phyloP scores from a whole-genome alignment of 1,284 basidiomycete genomes.

The Tranzscheliella williamsii region DNA sequence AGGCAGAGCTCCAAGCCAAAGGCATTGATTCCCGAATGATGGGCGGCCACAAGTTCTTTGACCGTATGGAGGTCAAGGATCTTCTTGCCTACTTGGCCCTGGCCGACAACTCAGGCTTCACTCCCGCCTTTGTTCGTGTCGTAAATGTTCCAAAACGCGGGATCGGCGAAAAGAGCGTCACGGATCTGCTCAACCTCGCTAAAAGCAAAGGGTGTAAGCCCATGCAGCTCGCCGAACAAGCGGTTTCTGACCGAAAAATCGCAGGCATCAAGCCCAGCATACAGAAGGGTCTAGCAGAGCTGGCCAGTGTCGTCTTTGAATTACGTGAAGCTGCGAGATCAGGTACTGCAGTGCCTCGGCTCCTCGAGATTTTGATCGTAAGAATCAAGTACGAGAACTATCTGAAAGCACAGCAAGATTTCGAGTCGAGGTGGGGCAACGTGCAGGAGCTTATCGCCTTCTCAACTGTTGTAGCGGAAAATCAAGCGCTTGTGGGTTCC shows the following conservation, averaged over 20 bases:
- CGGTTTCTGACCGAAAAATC: constrained; percentile 47
- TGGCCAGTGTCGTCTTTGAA: constrained; percentile 68
- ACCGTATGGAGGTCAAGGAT: constrained; percentile 77
- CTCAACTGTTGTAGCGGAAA: constrained; percentile 33
- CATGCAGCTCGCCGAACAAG: constrained; percentile 65
- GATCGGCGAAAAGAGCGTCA: constrained; percentile 80
- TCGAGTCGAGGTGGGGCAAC: constrained; percentile 80
- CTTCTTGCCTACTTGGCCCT: constrained; percentile 74
- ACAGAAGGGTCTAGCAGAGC: constrained; percentile 69
- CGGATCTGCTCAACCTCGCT: constrained; percentile 69
- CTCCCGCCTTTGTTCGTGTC: constrained; percentile 72
- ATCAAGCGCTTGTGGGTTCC: constrained; percentile 1
- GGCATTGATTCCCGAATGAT: constrained; percentile 78
- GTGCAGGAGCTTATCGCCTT: constrained; percentile 74
- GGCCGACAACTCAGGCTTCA: constrained; percentile 77
- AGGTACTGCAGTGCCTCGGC: constrained; percentile 69
- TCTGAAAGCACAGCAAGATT: constrained; percentile 72
- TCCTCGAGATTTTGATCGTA: constrained; percentile 70
- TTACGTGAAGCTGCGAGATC: constrained; percentile 68
- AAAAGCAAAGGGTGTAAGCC: constrained; percentile 67
- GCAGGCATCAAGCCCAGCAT: constrained; percentile 72
- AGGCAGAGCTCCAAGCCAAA: constrained; percentile 75
- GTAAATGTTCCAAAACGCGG: constrained; percentile 76
- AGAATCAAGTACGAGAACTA: constrained; percentile 72
- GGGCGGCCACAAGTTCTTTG: constrained; percentile 84